Percentiles rank a stretch among this genome's conserved stretches.
phyloP scores from a whole-genome alignment of 805 yeast genomes.

The Sungouiozyma intestinalis region DNA sequence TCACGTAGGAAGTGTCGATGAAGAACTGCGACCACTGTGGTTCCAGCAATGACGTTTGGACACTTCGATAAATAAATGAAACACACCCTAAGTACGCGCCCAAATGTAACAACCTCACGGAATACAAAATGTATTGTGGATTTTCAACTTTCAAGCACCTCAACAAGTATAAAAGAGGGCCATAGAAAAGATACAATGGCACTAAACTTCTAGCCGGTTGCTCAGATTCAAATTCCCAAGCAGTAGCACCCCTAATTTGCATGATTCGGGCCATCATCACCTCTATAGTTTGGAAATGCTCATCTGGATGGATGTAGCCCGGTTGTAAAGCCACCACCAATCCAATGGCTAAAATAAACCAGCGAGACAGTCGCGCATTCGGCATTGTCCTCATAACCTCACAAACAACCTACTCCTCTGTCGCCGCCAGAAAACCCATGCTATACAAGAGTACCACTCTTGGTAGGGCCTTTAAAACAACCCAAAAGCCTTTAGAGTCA shows the following conservation, averaged over 20 bases:
- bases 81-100: constrained; percentile 21
- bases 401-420: no score
- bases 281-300: constrained; percentile 87
- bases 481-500: background rate
- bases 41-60: background rate
- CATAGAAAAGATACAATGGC: constrained; percentile 58
- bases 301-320: constrained; percentile 96
- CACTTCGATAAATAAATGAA: background rate
- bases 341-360: constrained; percentile 9
- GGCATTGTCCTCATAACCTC: no score
- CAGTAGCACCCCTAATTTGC: constrained; percentile 29
- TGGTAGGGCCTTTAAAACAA: no score
- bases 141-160: constrained; percentile 10
- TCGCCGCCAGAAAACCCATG: no score
- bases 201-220: constrained; percentile 53
- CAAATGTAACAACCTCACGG: constrained; percentile 39
- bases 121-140: constrained; percentile 43
- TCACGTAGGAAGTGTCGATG: constrained; percentile 51
- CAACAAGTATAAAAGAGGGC: constrained; percentile 44
- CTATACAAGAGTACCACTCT: no score
- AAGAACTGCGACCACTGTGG: constrained; percentile 13
- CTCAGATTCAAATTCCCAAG: constrained; percentile 72
- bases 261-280: constrained; percentile 32
- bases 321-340: constrained; percentile 52
- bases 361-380: background rate